A percentile compares a stretch with the other conserved stretches of the same genome.
Conservation (phyloP, 108 stramenopile species). For the Epithemia pelagica region DNA sequence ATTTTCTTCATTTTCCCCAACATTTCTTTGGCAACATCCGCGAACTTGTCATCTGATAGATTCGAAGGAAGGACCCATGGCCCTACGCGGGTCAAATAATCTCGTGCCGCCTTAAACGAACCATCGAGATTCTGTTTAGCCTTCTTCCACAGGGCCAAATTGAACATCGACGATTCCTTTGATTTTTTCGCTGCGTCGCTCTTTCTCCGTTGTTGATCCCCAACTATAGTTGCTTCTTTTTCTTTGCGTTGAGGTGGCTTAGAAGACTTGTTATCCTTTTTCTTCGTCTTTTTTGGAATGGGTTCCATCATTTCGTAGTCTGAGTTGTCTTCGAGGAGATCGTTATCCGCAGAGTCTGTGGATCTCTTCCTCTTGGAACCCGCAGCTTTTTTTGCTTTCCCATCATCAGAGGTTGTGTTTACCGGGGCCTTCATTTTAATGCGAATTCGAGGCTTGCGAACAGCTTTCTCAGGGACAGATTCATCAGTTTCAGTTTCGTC, state of each 20-base stretch:
- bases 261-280: background rate
- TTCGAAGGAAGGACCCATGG: constrained; percentile 53
- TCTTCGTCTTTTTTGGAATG: constrained; percentile 1
- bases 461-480: background rate
- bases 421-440: background rate
- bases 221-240: background rate
- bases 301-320: background rate
- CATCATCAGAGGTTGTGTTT: background rate
- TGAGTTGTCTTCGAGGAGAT: background rate
- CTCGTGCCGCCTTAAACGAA: constrained; percentile 45
- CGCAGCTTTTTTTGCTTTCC: background rate
- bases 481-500: constrained; percentile 16
- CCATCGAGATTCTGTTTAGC: constrained; percentile 36
- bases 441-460: constrained; percentile 1
- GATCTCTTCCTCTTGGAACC: background rate
- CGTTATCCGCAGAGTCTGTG: background rate
- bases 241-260: constrained; percentile 3
- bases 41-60: constrained; percentile 35
- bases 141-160: constrained; percentile 33
- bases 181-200: constrained; percentile 6
- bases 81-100: constrained; percentile 37
- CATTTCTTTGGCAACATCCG: constrained; percentile 50
- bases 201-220: background rate
- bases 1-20: constrained; percentile 40
- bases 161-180: constrained; percentile 14